Percentiles rank a stretch among this genome's conserved stretches.
Evolutionary conservation across 1,284 basidiomycete genomes (phyloP).

Genomic region (Sanghuangporus baumii): DNA sequence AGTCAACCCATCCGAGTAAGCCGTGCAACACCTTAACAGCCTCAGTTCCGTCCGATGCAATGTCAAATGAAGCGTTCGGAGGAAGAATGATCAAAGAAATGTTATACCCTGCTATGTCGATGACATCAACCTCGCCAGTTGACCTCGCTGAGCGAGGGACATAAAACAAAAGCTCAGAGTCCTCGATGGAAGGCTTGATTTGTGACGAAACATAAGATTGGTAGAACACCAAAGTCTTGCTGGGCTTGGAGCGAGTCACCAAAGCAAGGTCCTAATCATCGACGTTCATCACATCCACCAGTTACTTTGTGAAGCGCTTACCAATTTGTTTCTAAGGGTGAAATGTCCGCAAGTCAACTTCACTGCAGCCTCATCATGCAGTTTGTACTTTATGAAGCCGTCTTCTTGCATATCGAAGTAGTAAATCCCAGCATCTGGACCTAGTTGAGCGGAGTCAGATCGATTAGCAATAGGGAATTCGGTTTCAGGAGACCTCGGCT

Average conservation of each 20-base stretch:
- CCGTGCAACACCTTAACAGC: conserved; percentile 19
- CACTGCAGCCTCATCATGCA: conserved; percentile 1
- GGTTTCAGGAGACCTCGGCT: conserved; percentile 1
- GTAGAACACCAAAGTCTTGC: conserved; percentile 7
- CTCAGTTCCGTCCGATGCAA: conserved; percentile 11
- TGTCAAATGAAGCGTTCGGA: conserved; percentile 13
- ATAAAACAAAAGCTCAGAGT: conserved; percentile 14
- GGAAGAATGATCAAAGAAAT: conserved; percentile 16
- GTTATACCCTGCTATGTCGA: conserved; percentile 9
- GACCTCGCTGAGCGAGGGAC: conserved; percentile 12
- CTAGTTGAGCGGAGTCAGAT: background rate
- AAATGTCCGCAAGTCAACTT: conserved; percentile 12
- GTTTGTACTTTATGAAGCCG: conserved; percentile 11
- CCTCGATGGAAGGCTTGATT: conserved; percentile 11
- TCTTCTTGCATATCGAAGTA: conserved; percentile 3
- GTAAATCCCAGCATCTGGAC: conserved; percentile 9
- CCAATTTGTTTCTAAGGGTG: background rate
- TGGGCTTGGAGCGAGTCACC: background rate
- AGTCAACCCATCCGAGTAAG: conserved; percentile 15
- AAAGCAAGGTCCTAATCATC: conserved; percentile 13
- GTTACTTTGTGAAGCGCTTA: background rate
- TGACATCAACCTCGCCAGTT: conserved; percentile 12
- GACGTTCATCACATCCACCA: background rate
- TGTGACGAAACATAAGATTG: conserved; percentile 10
- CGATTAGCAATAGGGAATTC: background rate